Percentiles rank a stretch among this genome's conserved stretches.
phyloP scores from a whole-genome alignment of 345 rosid species.

The Viola odorata region DNA sequence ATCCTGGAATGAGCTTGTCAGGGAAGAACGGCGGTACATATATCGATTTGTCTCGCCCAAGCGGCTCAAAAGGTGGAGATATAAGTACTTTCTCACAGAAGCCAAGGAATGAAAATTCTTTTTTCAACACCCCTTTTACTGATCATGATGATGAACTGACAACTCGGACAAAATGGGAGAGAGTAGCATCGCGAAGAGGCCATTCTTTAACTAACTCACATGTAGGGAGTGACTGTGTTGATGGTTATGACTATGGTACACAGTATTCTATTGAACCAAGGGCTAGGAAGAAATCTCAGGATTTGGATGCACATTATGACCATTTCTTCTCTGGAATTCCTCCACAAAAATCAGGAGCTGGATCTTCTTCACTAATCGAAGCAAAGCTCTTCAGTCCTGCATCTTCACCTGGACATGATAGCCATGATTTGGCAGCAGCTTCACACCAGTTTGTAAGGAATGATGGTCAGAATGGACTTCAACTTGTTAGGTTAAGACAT shows the following conservation, averaged over 20 bases:
- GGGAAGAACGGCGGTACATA: not conserved
- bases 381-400: not conserved
- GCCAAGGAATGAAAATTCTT: not conserved
- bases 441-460: not conserved
- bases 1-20: not conserved
- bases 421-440: not conserved
- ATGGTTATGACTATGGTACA: not conserved
- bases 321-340: not conserved
- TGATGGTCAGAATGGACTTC: slow-evolving; percentile 1
- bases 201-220: not conserved
- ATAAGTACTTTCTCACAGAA: not conserved
- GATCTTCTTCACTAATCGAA: not conserved
- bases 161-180: not conserved
- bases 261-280: not conserved
- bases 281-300: not conserved
- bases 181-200: not conserved
- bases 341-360: not conserved
- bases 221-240: not conserved
- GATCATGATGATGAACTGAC: not conserved
- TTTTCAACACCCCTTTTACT: not conserved
- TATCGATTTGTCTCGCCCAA: not conserved
- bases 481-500: not conserved
- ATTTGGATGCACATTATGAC: not conserved
- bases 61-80: slow-evolving; percentile 1
- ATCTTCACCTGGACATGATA: not conserved